A percentile compares a stretch with the other conserved stretches of the same genome.
phyloP scores from a whole-genome alignment of 148 eudicot genomes.

The Nepenthes gracilis region DNA sequence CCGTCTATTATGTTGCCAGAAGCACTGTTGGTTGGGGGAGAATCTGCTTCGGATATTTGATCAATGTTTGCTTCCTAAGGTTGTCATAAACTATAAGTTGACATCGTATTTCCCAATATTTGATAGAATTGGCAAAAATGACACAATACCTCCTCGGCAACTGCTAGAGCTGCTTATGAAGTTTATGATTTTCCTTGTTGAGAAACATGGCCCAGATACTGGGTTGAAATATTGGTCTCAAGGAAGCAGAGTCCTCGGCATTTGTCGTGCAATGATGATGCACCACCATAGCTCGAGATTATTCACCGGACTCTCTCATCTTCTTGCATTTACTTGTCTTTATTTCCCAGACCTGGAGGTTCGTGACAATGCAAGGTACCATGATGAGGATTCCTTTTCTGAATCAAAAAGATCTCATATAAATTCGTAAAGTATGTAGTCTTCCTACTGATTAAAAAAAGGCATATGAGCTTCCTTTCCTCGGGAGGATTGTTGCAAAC shows the following conservation, averaged over 20 bases:
- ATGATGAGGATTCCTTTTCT: not conserved
- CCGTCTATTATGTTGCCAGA: constrained; percentile 61
- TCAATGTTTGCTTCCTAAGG: constrained; percentile 57
- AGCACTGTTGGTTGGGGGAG: constrained; percentile 76
- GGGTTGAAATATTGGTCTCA: constrained; percentile 82
- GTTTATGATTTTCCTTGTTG: constrained; percentile 47
- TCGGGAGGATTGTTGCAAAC: no score
- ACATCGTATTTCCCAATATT: constrained; percentile 66
- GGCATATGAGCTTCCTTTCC: no score
- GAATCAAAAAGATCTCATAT: not conserved
- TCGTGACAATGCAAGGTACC: constrained; percentile 91
- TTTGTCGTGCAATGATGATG: constrained; percentile 81
- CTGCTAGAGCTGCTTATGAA: constrained; percentile 59
- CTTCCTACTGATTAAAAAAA: not conserved
- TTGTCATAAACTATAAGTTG: constrained; percentile 44
- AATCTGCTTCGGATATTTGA: constrained; percentile 74
- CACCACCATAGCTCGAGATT: constrained; percentile 80
- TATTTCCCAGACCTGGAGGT: constrained; percentile 95
- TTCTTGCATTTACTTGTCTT: constrained; percentile 69
- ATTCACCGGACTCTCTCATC: constrained; percentile 77
- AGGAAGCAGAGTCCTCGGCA: constrained; percentile 73
- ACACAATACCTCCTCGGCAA: constrained; percentile 58
- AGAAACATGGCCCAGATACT: constrained; percentile 73
- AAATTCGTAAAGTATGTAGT: not conserved
- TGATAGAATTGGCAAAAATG: constrained; percentile 67